A percentile compares a stretch with the other conserved stretches of the same genome.
These are phyloP conservation scores for Termitomyces sp. DNA, from an alignment of 768 basidiomycete species.

Conservation along the genomic window DNA sequence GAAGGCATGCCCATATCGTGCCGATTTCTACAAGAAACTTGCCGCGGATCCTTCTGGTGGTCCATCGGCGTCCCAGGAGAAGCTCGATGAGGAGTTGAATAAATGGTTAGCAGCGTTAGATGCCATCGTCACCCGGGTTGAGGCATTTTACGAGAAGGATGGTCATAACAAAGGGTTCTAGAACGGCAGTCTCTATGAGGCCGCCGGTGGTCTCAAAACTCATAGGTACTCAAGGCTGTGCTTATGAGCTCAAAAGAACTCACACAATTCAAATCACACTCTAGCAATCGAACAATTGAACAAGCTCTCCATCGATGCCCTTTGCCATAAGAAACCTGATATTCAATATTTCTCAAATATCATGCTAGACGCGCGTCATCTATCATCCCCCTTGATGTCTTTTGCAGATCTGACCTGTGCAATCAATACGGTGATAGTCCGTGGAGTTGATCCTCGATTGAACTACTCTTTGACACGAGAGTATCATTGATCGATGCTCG, in stretches of 20 bases:
- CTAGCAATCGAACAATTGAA: too few relatives aligned
- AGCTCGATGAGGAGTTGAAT: slow-evolving; percentile 53
- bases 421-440: neutral
- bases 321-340: neutral
- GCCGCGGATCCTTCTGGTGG: slow-evolving; percentile 57
- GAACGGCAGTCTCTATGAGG: too few relatives aligned
- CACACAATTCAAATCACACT: neutral
- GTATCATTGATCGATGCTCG: neutral
- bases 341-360: neutral
- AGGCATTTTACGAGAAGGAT: slow-evolving; percentile 59
- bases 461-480: neutral
- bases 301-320: neutral
- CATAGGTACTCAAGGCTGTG: neutral
- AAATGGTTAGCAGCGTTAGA: slow-evolving; percentile 67
- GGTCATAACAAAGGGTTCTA: slow-evolving; percentile 51
- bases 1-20: slow-evolving; percentile 65
- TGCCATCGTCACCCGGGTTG: slow-evolving; percentile 49
- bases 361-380: too few relatives aligned
- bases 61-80: slow-evolving; percentile 38
- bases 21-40: slow-evolving; percentile 66
- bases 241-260: neutral
- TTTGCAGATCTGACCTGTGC: too few relatives aligned
- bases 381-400: neutral
- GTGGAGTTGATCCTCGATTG: neutral
- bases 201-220: neutral